Evolutionary conservation across 2,329 filamentous ascomycete genomes (phyloP).

Genomic region (Monosporascus sp.): DNA sequence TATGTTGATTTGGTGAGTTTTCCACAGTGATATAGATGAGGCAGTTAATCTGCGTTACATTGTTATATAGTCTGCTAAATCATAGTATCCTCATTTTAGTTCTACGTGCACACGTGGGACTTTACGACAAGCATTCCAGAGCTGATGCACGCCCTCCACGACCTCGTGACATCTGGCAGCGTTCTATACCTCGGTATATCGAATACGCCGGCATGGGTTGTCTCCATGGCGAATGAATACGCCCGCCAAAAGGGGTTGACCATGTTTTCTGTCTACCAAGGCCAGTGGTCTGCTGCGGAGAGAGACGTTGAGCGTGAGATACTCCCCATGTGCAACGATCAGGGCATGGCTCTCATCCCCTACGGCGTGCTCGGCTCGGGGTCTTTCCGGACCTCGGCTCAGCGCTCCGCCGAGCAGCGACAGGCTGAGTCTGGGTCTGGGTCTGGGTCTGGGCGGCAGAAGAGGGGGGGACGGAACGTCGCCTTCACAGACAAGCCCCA

Average conservation of each 20-base stretch:
- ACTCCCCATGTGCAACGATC: constrained; percentile 48
- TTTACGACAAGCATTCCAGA: constrained; percentile 13
- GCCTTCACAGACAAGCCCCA: constrained; percentile 1
- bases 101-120: constrained; percentile 15
- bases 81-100: not conserved
- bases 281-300: constrained; percentile 47
- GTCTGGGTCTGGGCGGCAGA: not conserved
- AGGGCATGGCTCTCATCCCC: constrained; percentile 47
- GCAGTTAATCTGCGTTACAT: not conserved
- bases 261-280: constrained; percentile 57
- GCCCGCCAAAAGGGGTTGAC: constrained; percentile 51
- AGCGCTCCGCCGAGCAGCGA: not conserved
- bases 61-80: not conserved
- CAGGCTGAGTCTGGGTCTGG: not conserved
- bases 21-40: not conserved
- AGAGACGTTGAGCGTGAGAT: constrained; percentile 56
- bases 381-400: constrained; percentile 8
- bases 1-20: constrained; percentile 26
- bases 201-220: constrained; percentile 46
- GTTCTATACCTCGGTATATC: constrained; percentile 17
- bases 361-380: constrained; percentile 40
- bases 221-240: constrained; percentile 42
- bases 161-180: constrained; percentile 9
- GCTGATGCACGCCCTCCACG: constrained; percentile 15
- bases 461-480: constrained; percentile 4